Evolutionary conservation across 2,329 filamentous ascomycete genomes (phyloP).

Genomic region (Achaetomium macrosporum): DNA sequence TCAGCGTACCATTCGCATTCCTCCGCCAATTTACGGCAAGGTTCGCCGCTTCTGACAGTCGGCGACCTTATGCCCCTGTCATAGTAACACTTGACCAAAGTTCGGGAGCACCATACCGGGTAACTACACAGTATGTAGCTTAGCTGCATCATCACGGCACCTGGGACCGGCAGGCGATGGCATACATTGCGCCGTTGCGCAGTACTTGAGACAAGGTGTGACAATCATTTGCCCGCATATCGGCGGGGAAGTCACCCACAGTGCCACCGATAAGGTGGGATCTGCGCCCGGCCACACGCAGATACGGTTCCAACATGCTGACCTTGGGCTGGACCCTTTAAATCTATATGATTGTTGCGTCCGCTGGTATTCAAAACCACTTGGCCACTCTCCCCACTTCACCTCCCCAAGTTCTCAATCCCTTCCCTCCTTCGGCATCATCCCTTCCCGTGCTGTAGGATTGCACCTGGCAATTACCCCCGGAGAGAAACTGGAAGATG

Average conservation of each 20-base stretch:
- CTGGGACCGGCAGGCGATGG: background rate
- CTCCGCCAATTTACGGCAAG: too few relatives aligned
- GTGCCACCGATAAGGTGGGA: too few relatives aligned
- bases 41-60: too few relatives aligned
- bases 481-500: constrained; percentile 12
- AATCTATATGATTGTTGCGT: too few relatives aligned
- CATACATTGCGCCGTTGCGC: background rate
- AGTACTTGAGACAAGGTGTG: background rate
- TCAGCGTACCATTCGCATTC: background rate
- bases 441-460: background rate
- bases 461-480: background rate
- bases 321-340: too few relatives aligned
- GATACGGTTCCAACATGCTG: too few relatives aligned
- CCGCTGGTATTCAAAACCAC: too few relatives aligned
- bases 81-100: too few relatives aligned
- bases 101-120: background rate
- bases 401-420: too few relatives aligned
- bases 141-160: background rate
- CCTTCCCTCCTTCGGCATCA: background rate
- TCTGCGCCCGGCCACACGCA: too few relatives aligned
- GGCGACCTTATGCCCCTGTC: too few relatives aligned
- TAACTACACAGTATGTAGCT: background rate
- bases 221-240: background rate
- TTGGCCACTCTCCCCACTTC: too few relatives aligned
- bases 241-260: background rate